Base-by-base conservation (phyloP, 1,139 yeast genomes). In the Debaryomyces singareniensis region DNA sequence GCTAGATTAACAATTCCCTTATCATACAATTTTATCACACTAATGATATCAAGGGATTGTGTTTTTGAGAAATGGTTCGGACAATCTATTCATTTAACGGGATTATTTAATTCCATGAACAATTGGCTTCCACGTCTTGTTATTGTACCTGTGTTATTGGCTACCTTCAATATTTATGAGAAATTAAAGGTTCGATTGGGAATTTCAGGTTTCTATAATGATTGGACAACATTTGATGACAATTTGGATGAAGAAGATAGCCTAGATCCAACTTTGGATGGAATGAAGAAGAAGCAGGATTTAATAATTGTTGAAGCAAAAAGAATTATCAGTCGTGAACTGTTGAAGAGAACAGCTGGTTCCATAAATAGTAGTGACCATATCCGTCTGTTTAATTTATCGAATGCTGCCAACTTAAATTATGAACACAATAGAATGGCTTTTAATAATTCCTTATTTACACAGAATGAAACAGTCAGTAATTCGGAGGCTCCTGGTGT, bases 1-100 rank as follows among this genome's bases (percentile, higher is more conserved):
- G 84, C 91, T 32, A 75, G 95, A 40, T 61, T 85, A 48, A 82
- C 95, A 1, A 78, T 85, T 10, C 95, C 95, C 3, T 62, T 85
- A 39, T 75, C 85, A 21, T 85, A 82, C 57, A 85, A 85, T 52
- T 85, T 82, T 49, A 55, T 84, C 34, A 82, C 84, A 23, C 59
- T 85, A 30, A 67, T 81, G 36, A 65, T 75, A 9, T 62, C 72
- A 15, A 49, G 75, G 11, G 47, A 49, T 11, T 68, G 74, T 34
- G 43, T 59, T 6, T 74, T 74, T 45, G 77, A 73, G 43, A 51
- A 55, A 30, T 83, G 89, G 64, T 68, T 81, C 38, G 94, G 94
- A 13, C 68, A 72, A 40, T 78, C 84, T 13, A 79, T 85, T 46
- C 82, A 82, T 43, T 58, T 84, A 36, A 78, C 89, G 3, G 82